A percentile compares a stretch with the other conserved stretches of the same genome.
Evolutionary conservation across 192 early-diverging fungal species (phyloP).

Genomic region (Coemansia sp.): DNA sequence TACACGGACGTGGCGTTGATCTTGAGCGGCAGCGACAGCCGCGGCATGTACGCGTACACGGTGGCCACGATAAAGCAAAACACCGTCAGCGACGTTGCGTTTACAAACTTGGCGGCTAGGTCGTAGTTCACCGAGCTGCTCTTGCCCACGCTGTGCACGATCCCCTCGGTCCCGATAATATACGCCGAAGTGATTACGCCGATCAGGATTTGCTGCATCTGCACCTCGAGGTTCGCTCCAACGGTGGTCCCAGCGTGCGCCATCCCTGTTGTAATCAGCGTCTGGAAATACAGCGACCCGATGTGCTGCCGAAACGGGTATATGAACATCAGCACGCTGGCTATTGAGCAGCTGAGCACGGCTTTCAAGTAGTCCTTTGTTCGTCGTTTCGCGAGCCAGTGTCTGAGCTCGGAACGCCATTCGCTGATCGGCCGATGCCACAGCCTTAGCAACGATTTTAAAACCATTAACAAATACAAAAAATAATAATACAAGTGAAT

Average conservation of each 20-base stretch:
- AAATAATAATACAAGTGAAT: background rate
- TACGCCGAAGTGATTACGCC: constrained; percentile 16
- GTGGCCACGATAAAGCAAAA: constrained; percentile 29
- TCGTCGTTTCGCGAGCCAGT: constrained; percentile 20
- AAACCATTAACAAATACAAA: background rate
- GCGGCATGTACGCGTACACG: constrained; percentile 27
- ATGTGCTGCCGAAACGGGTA: constrained; percentile 12
- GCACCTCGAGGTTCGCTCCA: constrained; percentile 41
- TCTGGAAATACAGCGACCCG: constrained; percentile 30
- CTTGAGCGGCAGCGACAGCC: constrained; percentile 26
- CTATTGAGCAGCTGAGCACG: constrained; percentile 24
- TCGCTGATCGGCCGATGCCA: background rate
- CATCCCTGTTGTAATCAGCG: constrained; percentile 29
- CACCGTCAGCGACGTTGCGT: constrained; percentile 22
- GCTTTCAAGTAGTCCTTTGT: constrained; percentile 40
- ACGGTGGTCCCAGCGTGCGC: constrained; percentile 43
- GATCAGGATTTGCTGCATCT: constrained; percentile 33
- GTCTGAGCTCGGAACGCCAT: background rate
- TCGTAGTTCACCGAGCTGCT: constrained; percentile 13
- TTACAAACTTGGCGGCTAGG: constrained; percentile 14
- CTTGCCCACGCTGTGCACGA: constrained; percentile 11
- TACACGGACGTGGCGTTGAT: constrained; percentile 28
- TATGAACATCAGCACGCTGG: constrained; percentile 30
- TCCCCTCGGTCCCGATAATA: constrained; percentile 21
- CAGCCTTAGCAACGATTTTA: background rate